These are phyloP conservation scores for Talaromyces adpressus DNA, from an alignment of 495 filamentous ascomycete species.

Conservation along the genomic window DNA sequence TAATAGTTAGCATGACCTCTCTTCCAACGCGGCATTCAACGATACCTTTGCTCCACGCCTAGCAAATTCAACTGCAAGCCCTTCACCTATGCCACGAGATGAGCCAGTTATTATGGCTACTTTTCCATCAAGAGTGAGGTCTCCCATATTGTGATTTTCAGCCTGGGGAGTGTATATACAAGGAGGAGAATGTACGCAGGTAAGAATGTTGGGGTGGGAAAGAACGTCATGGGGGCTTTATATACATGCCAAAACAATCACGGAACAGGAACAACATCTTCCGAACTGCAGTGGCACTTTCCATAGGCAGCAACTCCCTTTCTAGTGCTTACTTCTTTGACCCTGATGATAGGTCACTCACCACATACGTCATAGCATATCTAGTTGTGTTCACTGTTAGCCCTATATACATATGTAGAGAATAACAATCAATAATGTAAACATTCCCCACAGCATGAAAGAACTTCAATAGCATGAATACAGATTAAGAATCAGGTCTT, in stretches of 20 bases:
- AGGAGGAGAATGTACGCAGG: not conserved
- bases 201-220: not conserved
- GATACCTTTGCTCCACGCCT: constrained; percentile 19
- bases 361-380: too few species aligned
- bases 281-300: not conserved
- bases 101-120: constrained; percentile 22
- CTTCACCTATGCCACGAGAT: constrained; percentile 25
- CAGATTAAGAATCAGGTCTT: too few species aligned
- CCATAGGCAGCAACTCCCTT: not conserved
- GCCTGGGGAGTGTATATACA: not conserved
- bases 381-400: too few species aligned
- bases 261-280: not conserved
- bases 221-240: not conserved
- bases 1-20: not conserved
- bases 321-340: too few species aligned
- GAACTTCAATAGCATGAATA: too few species aligned
- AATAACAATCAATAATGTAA: too few species aligned
- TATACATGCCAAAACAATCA: not conserved
- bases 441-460: too few species aligned
- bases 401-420: too few species aligned
- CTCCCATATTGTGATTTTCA: not conserved
- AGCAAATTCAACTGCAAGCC: constrained; percentile 22
- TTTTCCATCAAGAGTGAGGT: constrained; percentile 6
- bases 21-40: not conserved
- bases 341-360: too few species aligned